Conservation (phyloP, 2,329 filamentous ascomycete species). For the Neofusicoccum kwambonambiense region DNA sequence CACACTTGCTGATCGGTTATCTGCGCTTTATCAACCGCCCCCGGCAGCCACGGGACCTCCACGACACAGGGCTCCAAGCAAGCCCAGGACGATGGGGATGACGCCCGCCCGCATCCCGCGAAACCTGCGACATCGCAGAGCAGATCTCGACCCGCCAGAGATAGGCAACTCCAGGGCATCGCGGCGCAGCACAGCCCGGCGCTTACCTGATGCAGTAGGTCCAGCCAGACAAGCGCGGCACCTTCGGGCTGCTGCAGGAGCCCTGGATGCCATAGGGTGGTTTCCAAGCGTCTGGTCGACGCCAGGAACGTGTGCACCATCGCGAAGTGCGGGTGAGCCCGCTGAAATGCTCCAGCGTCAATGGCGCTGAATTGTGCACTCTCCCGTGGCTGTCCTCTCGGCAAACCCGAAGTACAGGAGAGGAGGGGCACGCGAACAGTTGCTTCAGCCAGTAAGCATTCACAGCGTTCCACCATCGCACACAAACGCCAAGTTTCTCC, state of each 20-base stretch:
- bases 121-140: background rate
- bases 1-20: slow-evolving; percentile 10
- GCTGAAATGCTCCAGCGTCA: slow-evolving; percentile 2
- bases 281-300: background rate
- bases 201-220: background rate
- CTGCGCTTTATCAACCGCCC: slow-evolving; percentile 11
- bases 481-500: background rate
- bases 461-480: background rate
- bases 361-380: background rate
- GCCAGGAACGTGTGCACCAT: background rate
- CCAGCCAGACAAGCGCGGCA: slow-evolving; percentile 6
- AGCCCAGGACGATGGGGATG: background rate
- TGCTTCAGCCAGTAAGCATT: background rate
- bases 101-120: background rate
- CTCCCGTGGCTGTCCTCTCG: background rate
- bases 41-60: background rate
- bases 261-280: background rate
- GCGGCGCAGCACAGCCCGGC: background rate
- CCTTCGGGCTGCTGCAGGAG: background rate
- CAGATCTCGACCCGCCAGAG: background rate
- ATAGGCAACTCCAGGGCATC: background rate
- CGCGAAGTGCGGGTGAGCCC: background rate
- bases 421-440: background rate
- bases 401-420: background rate
- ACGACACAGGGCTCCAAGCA: background rate